Evolutionary conservation across 352 stramenopile genomes (phyloP).

Genomic region (Globisporangium canariense): DNA sequence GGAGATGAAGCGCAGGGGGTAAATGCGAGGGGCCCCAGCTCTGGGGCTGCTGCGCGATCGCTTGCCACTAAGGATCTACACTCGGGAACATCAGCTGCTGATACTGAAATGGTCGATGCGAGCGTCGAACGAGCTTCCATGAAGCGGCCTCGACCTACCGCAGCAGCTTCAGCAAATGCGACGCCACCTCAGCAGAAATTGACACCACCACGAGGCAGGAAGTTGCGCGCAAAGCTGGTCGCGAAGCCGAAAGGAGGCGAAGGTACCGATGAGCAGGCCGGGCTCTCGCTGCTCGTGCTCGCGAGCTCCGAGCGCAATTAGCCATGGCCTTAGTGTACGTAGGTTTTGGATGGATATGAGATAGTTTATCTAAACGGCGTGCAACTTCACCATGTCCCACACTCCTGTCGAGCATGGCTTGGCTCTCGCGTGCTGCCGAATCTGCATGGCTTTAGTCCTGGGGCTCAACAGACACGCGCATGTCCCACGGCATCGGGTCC

Average conservation of each 20-base stretch:
- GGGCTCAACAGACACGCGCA: conserved; percentile 18
- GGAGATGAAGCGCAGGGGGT: neutral
- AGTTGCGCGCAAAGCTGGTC: neutral
- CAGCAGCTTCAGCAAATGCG: neutral
- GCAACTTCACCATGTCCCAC: neutral
- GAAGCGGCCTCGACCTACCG: neutral
- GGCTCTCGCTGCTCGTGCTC: conserved; percentile 1
- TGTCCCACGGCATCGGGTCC: conserved; percentile 7
- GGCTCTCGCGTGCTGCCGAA: no score
- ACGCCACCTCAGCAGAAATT: neutral
- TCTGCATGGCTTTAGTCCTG: conserved; percentile 10
- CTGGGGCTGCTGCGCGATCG: neutral
- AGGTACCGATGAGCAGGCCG: neutral
- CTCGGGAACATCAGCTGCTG: neutral
- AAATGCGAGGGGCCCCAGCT: neutral
- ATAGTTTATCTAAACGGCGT: no score
- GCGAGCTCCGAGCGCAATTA: neutral
- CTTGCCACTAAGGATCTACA: neutral
- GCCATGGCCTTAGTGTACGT: neutral
- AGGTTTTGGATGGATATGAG: no score
- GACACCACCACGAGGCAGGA: neutral
- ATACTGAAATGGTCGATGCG: neutral
- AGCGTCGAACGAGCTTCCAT: neutral
- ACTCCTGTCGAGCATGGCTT: no score
- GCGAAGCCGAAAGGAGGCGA: neutral